Evolutionary conservation across 2,329 filamentous ascomycete genomes (phyloP).

Genomic region (Aureobasidium sp.): DNA sequence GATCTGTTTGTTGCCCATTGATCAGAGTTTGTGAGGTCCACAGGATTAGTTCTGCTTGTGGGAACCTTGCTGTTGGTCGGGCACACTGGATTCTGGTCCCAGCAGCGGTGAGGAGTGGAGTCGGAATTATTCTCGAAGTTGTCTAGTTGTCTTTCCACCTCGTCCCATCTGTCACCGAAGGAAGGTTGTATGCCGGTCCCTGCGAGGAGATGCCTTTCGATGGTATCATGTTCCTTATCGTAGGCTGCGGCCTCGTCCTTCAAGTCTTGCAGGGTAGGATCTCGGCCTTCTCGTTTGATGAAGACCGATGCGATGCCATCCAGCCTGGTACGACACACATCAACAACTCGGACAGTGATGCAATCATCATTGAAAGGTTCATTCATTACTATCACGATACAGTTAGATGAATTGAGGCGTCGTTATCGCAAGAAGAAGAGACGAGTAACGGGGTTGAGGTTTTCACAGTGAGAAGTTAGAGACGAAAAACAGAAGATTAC

Average conservation of each 20-base stretch:
- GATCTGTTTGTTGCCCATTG: not conserved
- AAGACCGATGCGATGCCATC: not conserved
- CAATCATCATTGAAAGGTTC: not conserved
- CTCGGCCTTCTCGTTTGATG: not conserved
- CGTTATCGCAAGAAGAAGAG: not conserved
- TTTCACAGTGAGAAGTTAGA: not conserved
- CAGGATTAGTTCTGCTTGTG: not conserved
- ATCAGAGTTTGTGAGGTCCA: not conserved
- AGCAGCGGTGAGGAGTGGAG: not conserved
- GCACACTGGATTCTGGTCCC: not conserved
- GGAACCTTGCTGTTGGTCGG: not conserved
- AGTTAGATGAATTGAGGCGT: not conserved
- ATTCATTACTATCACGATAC: not conserved
- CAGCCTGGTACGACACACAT: not conserved
- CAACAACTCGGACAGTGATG: not conserved
- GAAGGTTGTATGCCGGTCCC: not conserved
- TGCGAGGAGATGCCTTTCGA: not conserved
- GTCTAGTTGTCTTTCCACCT: not conserved
- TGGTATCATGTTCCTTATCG: not conserved
- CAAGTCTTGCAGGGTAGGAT: not conserved
- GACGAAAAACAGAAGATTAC: not conserved
- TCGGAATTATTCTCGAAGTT: not conserved
- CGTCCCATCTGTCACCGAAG: not conserved
- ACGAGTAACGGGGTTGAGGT: not conserved
- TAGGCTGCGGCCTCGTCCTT: not conserved